Evolutionary conservation across 805 yeast species (phyloP), one percentile per base, ranked within the genome.

Genomic region (Lachancea waltii): DNA sequence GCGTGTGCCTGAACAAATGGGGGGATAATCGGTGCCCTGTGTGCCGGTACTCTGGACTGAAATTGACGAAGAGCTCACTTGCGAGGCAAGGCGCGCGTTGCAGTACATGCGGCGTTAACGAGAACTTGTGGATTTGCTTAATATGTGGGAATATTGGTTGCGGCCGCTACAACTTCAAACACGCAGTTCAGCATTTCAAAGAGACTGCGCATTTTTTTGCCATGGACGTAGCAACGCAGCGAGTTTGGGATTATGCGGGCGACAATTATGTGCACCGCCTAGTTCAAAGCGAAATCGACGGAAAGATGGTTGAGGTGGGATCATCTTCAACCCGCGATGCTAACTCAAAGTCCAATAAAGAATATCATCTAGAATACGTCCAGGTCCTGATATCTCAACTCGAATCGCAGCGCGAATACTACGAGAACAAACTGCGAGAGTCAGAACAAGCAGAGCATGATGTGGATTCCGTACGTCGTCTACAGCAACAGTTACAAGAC

Each of bases 191-290:
- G 43, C 97, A 87, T 60, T 89, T 75, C 56, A 75, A 79, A 13
- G 67, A 68, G 7, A 81, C 95, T 0, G 79, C 81, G 5, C 97
- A 87, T 58, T 84, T 95, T 50, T 87, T 85, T 63, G 83, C 95
- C 0, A 86, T 87, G 95, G 95, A 87, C 53, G 66, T 85, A 32
- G 62, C 69, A 8, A 75, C 94, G 0, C 92, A 87, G 44, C 67
- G 97, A 28, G 95, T 87, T 1, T 87, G 97, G 97, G 96, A 87
- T 57, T 87, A 87, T 56, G 87, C 89, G 0, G 89, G 89, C 2
- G 97, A 87, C 55, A 79, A 77, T 46, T 87, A 87, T 57, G 96
- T 87, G 7, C 97, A 87, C 58, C 61, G 97, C 35, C 63, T 87
- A 30, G 72, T 87, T 3, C 85, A 87, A 44, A 86, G 85, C 58